Evolutionary conservation across 208 protist genomes (phyloP).

Genomic region (Acanthamoeba sp.): DNA sequence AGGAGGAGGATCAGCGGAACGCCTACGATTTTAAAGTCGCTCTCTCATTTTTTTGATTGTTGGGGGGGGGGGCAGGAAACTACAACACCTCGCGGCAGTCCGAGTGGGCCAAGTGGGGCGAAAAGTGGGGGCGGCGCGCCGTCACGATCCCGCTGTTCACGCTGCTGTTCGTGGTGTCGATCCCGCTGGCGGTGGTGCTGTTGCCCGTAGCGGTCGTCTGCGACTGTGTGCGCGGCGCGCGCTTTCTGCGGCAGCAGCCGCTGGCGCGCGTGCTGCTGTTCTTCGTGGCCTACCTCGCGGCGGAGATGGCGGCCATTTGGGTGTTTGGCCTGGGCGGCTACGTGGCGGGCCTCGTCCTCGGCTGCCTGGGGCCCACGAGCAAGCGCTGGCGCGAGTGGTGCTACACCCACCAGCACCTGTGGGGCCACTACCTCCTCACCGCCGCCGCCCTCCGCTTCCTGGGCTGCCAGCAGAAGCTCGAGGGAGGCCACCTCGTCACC

Average conservation of each 20-base stretch:
- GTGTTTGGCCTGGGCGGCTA: conserved; percentile 43
- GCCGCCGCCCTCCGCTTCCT: background rate
- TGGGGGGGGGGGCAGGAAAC: background rate
- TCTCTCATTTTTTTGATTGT: background rate
- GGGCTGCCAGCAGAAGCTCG: background rate
- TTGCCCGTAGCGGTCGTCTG: background rate
- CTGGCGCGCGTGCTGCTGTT: conserved; percentile 21
- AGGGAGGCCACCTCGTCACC: background rate
- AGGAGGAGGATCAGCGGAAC: too few relatives aligned
- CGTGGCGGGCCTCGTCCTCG: background rate
- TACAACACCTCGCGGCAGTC: background rate
- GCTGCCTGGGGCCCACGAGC: conserved; percentile 14
- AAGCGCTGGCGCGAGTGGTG: background rate
- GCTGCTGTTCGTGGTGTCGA: conserved; percentile 8
- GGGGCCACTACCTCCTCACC: background rate
- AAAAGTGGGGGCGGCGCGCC: conserved; percentile 13
- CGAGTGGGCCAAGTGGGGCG: conserved; percentile 6
- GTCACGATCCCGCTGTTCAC: conserved; percentile 21
- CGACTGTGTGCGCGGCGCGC: background rate
- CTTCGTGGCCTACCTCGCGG: conserved; percentile 25
- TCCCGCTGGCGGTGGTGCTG: background rate
- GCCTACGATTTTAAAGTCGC: too few relatives aligned
- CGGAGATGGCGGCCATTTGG: conserved; percentile 31
- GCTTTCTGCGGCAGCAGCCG: background rate
- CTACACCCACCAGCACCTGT: conserved; percentile 31